Percentiles rank a stretch among this genome's conserved stretches.
These are phyloP conservation scores for Naganishia albida DNA, from an alignment of 1,284 basidiomycete species.

Conservation along the genomic window DNA sequence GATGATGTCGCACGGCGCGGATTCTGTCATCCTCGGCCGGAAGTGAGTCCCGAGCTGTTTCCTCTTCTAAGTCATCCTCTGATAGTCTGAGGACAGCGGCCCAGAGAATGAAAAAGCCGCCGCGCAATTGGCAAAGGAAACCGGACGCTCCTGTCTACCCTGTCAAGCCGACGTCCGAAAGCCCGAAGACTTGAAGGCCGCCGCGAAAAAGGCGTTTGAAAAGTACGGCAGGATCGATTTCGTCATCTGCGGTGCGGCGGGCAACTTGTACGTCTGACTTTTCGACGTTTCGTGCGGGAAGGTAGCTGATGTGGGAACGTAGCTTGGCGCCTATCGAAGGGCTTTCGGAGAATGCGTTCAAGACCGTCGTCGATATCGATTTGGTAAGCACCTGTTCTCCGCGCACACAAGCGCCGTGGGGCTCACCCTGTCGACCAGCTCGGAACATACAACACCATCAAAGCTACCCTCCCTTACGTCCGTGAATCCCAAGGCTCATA, in stretches of 20 bases:
- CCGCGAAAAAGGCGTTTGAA: conserved; percentile 73
- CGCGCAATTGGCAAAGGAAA: conserved; percentile 67
- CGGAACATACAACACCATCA: conserved; percentile 92
- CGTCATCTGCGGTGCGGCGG: conserved; percentile 91
- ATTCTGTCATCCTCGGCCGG: conserved; percentile 79
- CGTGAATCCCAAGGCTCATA: conserved; percentile 76
- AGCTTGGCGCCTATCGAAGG: conserved; percentile 73
- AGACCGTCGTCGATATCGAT: conserved; percentile 92
- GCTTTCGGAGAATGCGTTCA: conserved; percentile 84
- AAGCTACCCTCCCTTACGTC: conserved; percentile 77
- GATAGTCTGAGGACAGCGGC: conserved; percentile 58
- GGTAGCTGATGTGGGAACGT: conserved; percentile 39
- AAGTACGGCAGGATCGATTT: conserved; percentile 88
- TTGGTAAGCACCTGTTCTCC: conserved; percentile 59
- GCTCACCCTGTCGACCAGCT: conserved; percentile 57
- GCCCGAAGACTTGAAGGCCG: conserved; percentile 69
- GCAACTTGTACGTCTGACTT: conserved; percentile 65
- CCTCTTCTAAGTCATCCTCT: not conserved
- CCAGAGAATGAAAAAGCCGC: conserved; percentile 74
- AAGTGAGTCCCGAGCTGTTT: conserved; percentile 61
- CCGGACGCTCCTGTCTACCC: conserved; percentile 71
- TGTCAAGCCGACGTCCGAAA: conserved; percentile 81
- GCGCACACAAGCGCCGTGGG: conserved; percentile 4
- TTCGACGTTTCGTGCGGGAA: not conserved
- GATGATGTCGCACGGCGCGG: conserved; percentile 82